Conservation (phyloP, 345 rosid species). For the Pseudoturritis turrita region DNA sequence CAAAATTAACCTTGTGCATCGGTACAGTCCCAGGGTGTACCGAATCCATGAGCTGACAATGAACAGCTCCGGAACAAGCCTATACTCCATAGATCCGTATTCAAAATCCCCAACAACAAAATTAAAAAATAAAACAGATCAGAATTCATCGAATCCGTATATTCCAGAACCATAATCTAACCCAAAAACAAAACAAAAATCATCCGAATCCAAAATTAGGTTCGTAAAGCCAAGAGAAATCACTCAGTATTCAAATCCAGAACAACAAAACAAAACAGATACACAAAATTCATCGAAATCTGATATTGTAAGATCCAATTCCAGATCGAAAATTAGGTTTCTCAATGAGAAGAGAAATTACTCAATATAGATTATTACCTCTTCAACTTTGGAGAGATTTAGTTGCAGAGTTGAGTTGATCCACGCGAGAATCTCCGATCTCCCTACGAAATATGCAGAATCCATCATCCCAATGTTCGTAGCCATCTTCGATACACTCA, state of each 20-base stretch:
- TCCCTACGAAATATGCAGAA: constrained; percentile 81
- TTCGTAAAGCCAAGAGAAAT: too few species aligned
- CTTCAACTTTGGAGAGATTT: constrained; percentile 95
- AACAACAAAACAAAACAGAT: background rate
- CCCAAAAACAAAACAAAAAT: too few species aligned
- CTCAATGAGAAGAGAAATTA: background rate
- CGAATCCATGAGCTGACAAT: constrained; percentile 91
- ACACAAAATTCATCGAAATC: background rate
- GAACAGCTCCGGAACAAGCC: constrained; percentile 95
- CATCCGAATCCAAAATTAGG: too few species aligned
- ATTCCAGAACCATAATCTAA: background rate
- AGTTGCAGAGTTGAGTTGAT: constrained; percentile 87
- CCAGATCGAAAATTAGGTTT: background rate
- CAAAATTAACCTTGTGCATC: constrained; percentile 97
- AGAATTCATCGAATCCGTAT: background rate
- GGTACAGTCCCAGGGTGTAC: constrained; percentile 88
- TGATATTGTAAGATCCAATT: background rate
- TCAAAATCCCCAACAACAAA: background rate
- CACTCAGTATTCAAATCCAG: background rate
- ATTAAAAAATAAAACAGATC: background rate
- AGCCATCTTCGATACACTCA: constrained; percentile 43
- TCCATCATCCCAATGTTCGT: constrained; percentile 96
- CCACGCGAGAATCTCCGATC: constrained; percentile 97
- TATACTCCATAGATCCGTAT: constrained; percentile 26
- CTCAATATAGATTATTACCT: constrained; percentile 37